Base-by-base conservation (phyloP, 768 basidiomycete genomes). In the Podaxis rugospora region DNA sequence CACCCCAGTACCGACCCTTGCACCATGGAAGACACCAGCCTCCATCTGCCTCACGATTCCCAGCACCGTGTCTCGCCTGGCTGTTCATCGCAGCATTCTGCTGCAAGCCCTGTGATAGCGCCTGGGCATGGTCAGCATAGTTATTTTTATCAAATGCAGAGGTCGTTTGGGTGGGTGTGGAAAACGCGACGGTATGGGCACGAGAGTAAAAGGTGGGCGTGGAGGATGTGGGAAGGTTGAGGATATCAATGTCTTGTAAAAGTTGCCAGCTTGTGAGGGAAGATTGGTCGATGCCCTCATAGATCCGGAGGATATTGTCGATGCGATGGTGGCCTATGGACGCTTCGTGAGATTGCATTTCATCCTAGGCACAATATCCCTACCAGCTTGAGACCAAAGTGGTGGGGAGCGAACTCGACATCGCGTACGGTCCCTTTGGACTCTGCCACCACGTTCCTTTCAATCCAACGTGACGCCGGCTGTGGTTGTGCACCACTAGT, bases 1-100 rank as follows among this genome's bases (percentile, higher is more conserved):
- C 92, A 1, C 96, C 96, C 95, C 95, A 97, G 73, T 95, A 97
- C 62, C 83, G 81, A 67, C 98, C 97, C 69, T 93, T 93, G 73
- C 95, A 98, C 95, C 95, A 99, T 6, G 89, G 90, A 46, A 99
- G 73, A 59, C 88, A 90, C 94, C 94, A 98, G 1, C 92, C 95
- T 3, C 93, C 93, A 57, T 93, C 88, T 2, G 93, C 93, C 71
- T 95, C 91, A 44, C 89, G 79, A 65, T 84, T 87, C 0, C 85
- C 88, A 23, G 76, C 62, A 0, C 83, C 81, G 14, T 77, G 74
- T 59, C 78, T 64, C 44, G 66, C 27, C 62, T 66, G 53, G 65
- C 68, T 52, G 63, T 72, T 55, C 4, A 62, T 51, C 6, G 55
- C 52, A 10, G 62, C 47, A 9, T 68, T 65, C 60, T 77, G 76